Evolutionary conservation across 179 eudicot genomes (phyloP), one percentile per base, ranked within the genome.

Genomic region (Gypsophila paniculata): DNA sequence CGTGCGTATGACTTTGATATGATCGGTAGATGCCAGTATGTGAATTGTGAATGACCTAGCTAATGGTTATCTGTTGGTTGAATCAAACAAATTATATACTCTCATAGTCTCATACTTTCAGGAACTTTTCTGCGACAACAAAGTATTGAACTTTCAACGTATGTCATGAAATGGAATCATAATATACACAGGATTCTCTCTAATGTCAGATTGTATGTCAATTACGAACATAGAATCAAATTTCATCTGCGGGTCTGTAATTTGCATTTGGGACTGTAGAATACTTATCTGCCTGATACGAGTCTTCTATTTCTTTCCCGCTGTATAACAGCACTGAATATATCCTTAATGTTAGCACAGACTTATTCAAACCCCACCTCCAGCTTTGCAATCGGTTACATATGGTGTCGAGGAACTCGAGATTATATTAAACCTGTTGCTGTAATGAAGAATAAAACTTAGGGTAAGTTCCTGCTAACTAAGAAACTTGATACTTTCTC

Each of bases 261-360:
- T 52, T 26, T 54, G 55, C 19, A 21, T 36, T 52, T 55, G 18
- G 42, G 34, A 34, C 46, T 51, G 32, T 8, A 25, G 46, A 17
- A 74, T 49, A 61, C 70, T 70, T 76, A 59, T 8, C 25, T 21
- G 14, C 57, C 62, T 52, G 62, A 65, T 46, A 32, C 68, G 29
- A 67, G 18, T 67, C 67, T 67, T 67, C 38, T 59, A 74, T 65
- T 18, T 25, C 67, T 29, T 58, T 21, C 22, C 29, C n/a, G 26
- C 23, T 44, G 18, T 39, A 19, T 48, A 4, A n/a, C 36, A 2
- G 57, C 38, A 14, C 29, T 39, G 22, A 17, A 19, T 19, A 0
- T 42, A 23, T 25, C 17, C 18, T 3, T 53, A 1, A 18, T 71
- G 22, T 59, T 17, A 15, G 55, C 65, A 55, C 52, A 36, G 61